phyloP scores from a whole-genome alignment of 805 yeast species.

The Kockiozyma suomiensis region DNA sequence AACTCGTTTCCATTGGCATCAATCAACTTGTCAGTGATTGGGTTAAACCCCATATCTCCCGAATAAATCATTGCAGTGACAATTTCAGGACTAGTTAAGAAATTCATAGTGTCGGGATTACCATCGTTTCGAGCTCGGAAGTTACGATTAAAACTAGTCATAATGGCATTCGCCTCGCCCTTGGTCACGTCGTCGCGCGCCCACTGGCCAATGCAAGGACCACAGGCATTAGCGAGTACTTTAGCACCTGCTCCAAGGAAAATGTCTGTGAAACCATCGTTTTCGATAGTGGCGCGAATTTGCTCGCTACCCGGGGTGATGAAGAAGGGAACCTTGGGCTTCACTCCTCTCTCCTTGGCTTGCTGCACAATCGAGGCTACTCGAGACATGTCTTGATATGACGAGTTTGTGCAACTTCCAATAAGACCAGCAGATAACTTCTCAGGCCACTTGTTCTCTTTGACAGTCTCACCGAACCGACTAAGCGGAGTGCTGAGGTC shows the following conservation, averaged over 20 bases:
- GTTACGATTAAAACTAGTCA: slow-evolving; percentile 96
- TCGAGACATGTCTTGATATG: slow-evolving; percentile 97
- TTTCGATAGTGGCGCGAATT: slow-evolving; percentile 95
- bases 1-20: slow-evolving; percentile 89
- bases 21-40: slow-evolving; percentile 84
- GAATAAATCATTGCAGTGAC: slow-evolving; percentile 94
- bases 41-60: slow-evolving; percentile 96
- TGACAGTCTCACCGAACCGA: slow-evolving; percentile 79
- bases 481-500: slow-evolving; percentile 96
- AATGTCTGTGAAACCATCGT: slow-evolving; percentile 89
- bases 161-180: slow-evolving; percentile 95
- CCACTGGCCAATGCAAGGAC: slow-evolving; percentile 99
- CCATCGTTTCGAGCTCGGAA: slow-evolving; percentile 98
- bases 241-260: slow-evolving; percentile 91
- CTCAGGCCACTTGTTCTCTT: slow-evolving; percentile 87
- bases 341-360: slow-evolving; percentile 88
- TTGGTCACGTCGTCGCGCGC: slow-evolving; percentile 82
- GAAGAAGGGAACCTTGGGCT: slow-evolving; percentile 87
- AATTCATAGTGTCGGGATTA: slow-evolving; percentile 96
- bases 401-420: slow-evolving; percentile 98
- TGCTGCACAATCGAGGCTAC: slow-evolving; percentile 90
- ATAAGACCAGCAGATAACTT: slow-evolving; percentile 92
- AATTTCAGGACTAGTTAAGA: slow-evolving; percentile 93
- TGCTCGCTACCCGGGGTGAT: slow-evolving; percentile 99
- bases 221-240: slow-evolving; percentile 97